phyloP scores from a whole-genome alignment of 2,329 filamentous ascomycete genomes.

The Aspergillus alliaceus region DNA sequence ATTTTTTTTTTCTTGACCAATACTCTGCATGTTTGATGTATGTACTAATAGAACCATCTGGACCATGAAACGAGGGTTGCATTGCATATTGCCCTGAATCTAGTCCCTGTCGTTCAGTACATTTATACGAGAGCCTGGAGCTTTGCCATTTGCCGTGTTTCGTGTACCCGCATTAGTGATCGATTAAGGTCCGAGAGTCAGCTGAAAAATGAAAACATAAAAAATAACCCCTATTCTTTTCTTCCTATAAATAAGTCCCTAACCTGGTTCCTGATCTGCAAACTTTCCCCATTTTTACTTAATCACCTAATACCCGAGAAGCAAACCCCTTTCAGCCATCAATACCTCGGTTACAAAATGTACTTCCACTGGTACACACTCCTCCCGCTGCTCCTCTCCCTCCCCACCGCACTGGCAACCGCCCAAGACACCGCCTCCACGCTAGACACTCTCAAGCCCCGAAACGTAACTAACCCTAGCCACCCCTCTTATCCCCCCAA shows the following conservation, averaged over 20 bases:
- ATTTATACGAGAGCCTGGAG: not conserved
- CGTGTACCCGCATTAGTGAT: constrained; percentile 7
- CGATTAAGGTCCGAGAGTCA: not conserved
- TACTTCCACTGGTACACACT: no score
- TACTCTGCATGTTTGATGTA: not conserved
- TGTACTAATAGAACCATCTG: constrained; percentile 6
- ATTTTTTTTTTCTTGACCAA: not conserved
- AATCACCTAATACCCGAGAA: not conserved
- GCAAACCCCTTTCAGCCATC: no score
- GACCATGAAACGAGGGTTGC: not conserved
- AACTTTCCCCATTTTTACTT: not conserved
- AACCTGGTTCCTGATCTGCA: not conserved
- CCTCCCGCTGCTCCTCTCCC: not conserved
- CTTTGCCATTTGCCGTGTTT: constrained; percentile 1
- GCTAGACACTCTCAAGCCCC: constrained; percentile 14
- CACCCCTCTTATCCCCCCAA: not conserved
- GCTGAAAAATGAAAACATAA: not conserved
- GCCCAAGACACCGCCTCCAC: not conserved
- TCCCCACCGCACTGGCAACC: not conserved
- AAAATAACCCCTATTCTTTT: not conserved
- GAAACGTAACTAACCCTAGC: constrained; percentile 15
- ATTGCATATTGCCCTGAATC: no score
- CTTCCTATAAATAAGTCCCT: not conserved
- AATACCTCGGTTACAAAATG: no score
- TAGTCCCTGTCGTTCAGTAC: no score